Percentiles rank a stretch among this genome's conserved stretches.
Evolutionary conservation across 768 basidiomycete species (phyloP).

Genomic region (Naganishia onofrii): DNA sequence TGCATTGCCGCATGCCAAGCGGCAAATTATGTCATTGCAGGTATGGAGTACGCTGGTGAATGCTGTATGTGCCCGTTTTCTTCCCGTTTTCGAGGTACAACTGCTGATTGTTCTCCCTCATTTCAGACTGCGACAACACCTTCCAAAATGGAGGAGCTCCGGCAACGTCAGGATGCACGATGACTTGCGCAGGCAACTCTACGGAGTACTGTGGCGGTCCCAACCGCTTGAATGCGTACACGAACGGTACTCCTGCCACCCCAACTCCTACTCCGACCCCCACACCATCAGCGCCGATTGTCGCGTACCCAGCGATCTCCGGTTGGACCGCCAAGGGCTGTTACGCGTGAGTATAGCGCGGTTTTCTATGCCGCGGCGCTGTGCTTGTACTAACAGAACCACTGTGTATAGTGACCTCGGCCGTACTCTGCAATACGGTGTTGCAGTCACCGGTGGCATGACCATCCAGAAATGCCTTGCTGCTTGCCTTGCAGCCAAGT

Average conservation of each 20-base stretch:
- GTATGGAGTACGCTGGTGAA: constrained; percentile 17
- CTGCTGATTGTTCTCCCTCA: neutral
- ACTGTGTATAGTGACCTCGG: constrained; percentile 17
- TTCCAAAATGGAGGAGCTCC: constrained; percentile 38
- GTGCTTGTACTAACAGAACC: neutral
- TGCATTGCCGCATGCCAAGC: constrained; percentile 11
- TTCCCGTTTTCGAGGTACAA: constrained; percentile 26
- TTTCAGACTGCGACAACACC: constrained; percentile 39
- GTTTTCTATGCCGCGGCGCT: neutral
- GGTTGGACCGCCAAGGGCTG: constrained; percentile 6
- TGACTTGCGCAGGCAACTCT: constrained; percentile 40
- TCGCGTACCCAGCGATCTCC: neutral
- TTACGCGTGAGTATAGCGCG: neutral
- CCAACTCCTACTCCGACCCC: too few relatives aligned
- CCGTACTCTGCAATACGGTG: constrained; percentile 41
- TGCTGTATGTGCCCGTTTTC: constrained; percentile 2
- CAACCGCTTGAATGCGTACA: constrained; percentile 46
- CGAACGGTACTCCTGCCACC: neutral
- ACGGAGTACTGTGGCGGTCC: constrained; percentile 63
- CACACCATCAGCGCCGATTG: neutral
- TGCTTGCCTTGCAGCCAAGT: constrained; percentile 63
- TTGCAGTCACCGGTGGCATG: constrained; percentile 53
- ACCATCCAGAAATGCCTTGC: constrained; percentile 63
- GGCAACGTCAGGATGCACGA: constrained; percentile 32
- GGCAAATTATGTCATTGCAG: constrained; percentile 1